These are phyloP conservation scores for Fusarium sp. DNA, from an alignment of 2,329 filamentous ascomycete species.

Conservation along the genomic window DNA sequence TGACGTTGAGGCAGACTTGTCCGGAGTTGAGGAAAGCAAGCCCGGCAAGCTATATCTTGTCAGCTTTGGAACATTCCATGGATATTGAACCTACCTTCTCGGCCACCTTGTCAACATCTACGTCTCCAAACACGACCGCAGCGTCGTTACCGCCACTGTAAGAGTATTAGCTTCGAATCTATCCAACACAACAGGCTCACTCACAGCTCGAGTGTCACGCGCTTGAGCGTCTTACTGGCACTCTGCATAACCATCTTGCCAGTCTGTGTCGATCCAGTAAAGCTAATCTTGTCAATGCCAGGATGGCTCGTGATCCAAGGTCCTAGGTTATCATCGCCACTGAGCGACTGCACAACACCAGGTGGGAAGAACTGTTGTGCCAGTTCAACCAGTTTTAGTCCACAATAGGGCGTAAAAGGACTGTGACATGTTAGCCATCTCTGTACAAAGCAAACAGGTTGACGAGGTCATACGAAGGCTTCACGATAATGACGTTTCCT, in stretches of 20 bases:
- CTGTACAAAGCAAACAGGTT: fast-evolving
- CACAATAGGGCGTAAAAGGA: conserved; percentile 67
- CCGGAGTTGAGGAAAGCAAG: conserved; percentile 68
- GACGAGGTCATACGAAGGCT: conserved; percentile 56
- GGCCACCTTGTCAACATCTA: conserved; percentile 57
- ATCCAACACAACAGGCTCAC: fast-evolving
- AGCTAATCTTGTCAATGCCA: conserved; percentile 69
- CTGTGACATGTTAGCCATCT: background rate
- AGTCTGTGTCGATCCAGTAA: conserved; percentile 70
- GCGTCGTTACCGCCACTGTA: conserved; percentile 65
- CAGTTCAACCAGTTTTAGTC: conserved; percentile 70
- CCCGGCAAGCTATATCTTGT: conserved; percentile 49
- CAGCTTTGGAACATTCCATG: background rate
- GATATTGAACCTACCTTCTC: conserved; percentile 48
- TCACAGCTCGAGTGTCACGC: conserved; percentile 68
- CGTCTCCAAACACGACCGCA: conserved; percentile 67
- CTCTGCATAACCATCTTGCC: conserved; percentile 70
- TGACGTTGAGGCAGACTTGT: conserved; percentile 55
- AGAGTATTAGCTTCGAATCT: conserved; percentile 28
- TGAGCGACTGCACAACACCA: conserved; percentile 70
- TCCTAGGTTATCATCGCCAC: conserved; percentile 70
- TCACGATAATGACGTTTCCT: conserved; percentile 66
- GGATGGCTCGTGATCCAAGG: conserved; percentile 69
- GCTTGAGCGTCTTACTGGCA: conserved; percentile 67
- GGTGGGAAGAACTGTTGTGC: conserved; percentile 67